phyloP scores from a whole-genome alignment of 1,139 yeast genomes.

The Wickerhamiella pararugosa region DNA sequence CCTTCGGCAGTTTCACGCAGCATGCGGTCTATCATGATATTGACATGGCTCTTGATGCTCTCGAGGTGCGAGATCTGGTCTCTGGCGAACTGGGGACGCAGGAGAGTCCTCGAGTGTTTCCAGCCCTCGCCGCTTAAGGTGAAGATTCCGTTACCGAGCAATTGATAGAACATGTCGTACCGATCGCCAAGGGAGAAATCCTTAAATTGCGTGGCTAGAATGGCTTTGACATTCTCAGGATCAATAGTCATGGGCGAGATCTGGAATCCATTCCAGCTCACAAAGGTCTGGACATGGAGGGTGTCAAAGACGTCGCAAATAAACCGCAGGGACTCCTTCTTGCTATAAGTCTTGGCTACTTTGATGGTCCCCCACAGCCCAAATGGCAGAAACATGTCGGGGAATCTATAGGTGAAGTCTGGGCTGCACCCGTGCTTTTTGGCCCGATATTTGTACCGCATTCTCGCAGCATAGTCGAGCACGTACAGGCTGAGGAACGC shows the following conservation, averaged over 20 bases:
- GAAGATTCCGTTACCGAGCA: conserved; percentile 42
- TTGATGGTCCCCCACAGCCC: background rate
- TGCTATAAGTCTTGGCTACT: background rate
- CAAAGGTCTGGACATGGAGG: background rate
- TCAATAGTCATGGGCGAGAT: conserved; percentile 20
- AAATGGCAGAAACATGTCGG: conserved; percentile 1
- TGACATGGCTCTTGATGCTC: conserved; percentile 18
- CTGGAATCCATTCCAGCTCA: conserved; percentile 1
- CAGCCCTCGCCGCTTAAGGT: conserved; percentile 40
- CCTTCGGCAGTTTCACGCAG: background rate
- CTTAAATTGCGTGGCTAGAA: conserved; percentile 24
- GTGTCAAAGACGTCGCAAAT: background rate
- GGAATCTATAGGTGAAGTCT: background rate
- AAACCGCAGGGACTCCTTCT: background rate
- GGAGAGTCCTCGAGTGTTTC: conserved; percentile 42
- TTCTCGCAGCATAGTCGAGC: background rate
- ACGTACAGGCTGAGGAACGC: background rate
- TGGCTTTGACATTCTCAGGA: conserved; percentile 26
- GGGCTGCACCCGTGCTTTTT: background rate
- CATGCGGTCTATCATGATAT: conserved; percentile 2
- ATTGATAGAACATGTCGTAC: conserved; percentile 29
- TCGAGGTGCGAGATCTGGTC: conserved; percentile 36
- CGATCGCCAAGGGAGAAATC: conserved; percentile 36
- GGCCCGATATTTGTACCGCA: background rate
- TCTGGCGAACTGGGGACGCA: conserved; percentile 41